A percentile compares a stretch with the other conserved stretches of the same genome.
Evolutionary conservation across 75 land plant genomes (phyloP).

Genomic region (Chamaecyparis obtusa): DNA sequence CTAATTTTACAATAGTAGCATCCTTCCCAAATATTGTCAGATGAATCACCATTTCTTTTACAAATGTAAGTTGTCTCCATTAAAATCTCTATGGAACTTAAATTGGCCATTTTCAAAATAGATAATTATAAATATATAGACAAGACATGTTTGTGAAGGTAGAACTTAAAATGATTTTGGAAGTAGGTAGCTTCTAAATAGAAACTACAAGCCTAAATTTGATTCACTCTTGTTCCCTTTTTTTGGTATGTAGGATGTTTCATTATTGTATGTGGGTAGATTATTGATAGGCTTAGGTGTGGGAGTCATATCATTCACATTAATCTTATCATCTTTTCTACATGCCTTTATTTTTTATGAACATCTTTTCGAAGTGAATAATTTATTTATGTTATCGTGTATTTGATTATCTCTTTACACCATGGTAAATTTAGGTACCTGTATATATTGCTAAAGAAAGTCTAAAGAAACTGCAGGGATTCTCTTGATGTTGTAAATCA

Average conservation of each 20-base stretch:
- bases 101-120: not conserved
- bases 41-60: conserved; percentile 78
- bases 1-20: conserved; percentile 77
- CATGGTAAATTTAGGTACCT: conserved; percentile 46
- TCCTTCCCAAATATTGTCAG: conserved; percentile 77
- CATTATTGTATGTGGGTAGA: conserved; percentile 73
- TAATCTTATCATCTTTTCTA: conserved; percentile 15
- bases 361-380: not conserved
- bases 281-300: conserved; percentile 86
- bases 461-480: conserved; percentile 82
- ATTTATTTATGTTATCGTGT: not conserved
- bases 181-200: not conserved
- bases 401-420: not conserved
- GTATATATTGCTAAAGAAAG: conserved; percentile 86
- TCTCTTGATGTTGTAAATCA: conserved; percentile 81
- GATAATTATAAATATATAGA: not conserved
- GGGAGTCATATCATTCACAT: conserved; percentile 87
- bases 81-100: not conserved
- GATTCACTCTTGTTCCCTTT: not conserved
- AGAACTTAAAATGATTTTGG: not conserved
- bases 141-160: not conserved
- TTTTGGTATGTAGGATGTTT: conserved; percentile 35
- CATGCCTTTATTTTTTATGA: not conserved
- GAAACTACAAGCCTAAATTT: not conserved
- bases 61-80: conserved; percentile 44